Evolutionary conservation across 164 flowering plant species (phyloP), one percentile per base, ranked within the genome.

Genomic region (Macadamia integrifolia): DNA sequence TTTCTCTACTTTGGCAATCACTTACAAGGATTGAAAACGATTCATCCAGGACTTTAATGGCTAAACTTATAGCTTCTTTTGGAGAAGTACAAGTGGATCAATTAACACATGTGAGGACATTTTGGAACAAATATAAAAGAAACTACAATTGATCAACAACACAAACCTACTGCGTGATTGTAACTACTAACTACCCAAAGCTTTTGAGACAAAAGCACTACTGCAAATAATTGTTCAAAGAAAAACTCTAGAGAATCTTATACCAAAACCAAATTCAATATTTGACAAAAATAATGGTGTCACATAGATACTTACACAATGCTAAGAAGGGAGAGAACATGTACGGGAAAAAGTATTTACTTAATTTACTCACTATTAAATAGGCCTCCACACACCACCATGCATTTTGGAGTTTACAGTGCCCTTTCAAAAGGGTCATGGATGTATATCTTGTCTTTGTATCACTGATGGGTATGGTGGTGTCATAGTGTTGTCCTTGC

Each of bases 391-490:
- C 57, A 53, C 53, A 18, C 3, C 43, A 30, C 29, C 57, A 43
- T 17, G n/a, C 29, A 42, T 12, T 28, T 15, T 30, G 42, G 46
- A 61, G 66, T 42, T 60, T 28, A 66, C 5, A 32, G 12, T 55
- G 18, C 49, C 52, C 11, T 6, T 72, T 61, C 66, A 62, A 62
- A 31, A 8, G 42, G 49, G 63, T 3, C 66, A 17, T 10, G 10
- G 50, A 46, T 61, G 55, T 53, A 59, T n/a, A 44, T 71, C 76
- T 64, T 86, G 85, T 72, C 74, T 80, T 1, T 69, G 70, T 46
- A 88, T 82, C 28, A 64, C 46, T 15, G 72, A 62, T 14, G 69
- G 77, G 66, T 58, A 17, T 43, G 93, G 91, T 4, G 93, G 81
- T 18, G 44, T 71, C 87, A 85, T 80, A 13, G 64, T 66, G 49